These are phyloP conservation scores for Pleurotus tuber-regium DNA, from an alignment of 768 basidiomycete genomes.

Conservation along the genomic window DNA sequence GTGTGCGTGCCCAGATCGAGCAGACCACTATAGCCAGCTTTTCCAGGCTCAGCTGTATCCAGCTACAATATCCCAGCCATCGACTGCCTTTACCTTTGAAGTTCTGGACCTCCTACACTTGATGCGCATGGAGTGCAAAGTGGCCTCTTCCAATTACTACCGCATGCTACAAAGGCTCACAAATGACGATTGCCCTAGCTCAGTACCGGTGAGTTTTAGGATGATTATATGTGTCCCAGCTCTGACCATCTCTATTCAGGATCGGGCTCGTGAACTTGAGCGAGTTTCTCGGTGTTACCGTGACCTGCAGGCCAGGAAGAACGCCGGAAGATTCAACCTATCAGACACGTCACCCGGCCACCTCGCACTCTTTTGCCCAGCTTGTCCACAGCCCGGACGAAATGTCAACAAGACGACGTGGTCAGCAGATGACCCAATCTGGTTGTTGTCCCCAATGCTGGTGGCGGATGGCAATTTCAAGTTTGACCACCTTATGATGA, in stretches of 20 bases:
- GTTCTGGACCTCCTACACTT: conserved; percentile 20
- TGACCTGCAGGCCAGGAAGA: neutral
- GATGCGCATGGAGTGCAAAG: conserved; percentile 19
- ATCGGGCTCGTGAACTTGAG: conserved; percentile 7
- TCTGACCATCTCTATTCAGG: neutral
- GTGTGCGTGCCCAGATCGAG: neutral
- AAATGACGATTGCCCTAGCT: neutral
- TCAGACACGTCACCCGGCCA: neutral
- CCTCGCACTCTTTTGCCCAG: conserved; percentile 5
- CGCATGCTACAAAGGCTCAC: conserved; percentile 12
- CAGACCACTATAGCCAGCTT: conserved; percentile 13
- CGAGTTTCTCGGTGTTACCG: conserved; percentile 6
- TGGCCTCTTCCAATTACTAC: conserved; percentile 12
- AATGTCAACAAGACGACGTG: conserved; percentile 9
- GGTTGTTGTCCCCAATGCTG: conserved; percentile 9
- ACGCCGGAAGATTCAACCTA: conserved; percentile 2
- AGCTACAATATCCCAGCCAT: conserved; percentile 11
- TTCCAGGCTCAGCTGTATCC: conserved; percentile 13
- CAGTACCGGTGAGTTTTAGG: conserved; percentile 6
- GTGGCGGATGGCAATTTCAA: conserved; percentile 28
- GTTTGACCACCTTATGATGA: conserved; percentile 23
- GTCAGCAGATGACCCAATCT: neutral
- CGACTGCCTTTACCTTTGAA: conserved; percentile 19
- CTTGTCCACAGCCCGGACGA: conserved; percentile 11
- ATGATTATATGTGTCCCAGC: neutral